A percentile compares a stretch with the other conserved stretches of the same genome.
Evolutionary conservation across 805 yeast species (phyloP).

Genomic region (Metschnikowia continentalis): DNA sequence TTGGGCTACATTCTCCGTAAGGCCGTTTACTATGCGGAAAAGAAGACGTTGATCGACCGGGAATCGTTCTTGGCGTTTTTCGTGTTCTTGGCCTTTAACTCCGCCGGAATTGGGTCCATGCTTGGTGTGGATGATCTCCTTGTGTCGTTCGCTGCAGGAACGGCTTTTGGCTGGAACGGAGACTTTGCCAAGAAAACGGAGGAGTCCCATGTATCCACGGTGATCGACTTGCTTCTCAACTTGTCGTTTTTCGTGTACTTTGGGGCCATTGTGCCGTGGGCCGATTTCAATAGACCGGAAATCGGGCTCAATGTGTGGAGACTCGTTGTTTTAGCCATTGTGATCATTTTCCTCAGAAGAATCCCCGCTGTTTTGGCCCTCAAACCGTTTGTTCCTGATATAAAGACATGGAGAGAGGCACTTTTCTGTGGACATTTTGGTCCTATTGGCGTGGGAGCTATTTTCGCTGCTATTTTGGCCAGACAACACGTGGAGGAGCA

Average conservation of each 20-base stretch:
- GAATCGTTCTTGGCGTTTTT: conserved; percentile 87
- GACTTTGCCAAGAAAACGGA: conserved; percentile 79
- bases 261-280: conserved; percentile 91
- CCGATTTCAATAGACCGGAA: conserved; percentile 55
- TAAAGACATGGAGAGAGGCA: conserved; percentile 91
- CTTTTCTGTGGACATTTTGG: conserved; percentile 94
- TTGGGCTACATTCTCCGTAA: conserved; percentile 72
- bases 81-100: conserved; percentile 72
- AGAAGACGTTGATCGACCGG: conserved; percentile 66
- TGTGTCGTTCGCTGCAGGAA: conserved; percentile 89
- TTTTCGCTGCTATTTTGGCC: conserved; percentile 78
- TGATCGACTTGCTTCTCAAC: conserved; percentile 79
- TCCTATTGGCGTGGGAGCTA: conserved; percentile 93
- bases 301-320: conserved; percentile 78
- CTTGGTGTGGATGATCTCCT: conserved; percentile 85
- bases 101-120: conserved; percentile 87
- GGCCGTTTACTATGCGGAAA: conserved; percentile 70
- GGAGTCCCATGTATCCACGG: conserved; percentile 82
- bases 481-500: conserved; percentile 62
- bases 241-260: conserved; percentile 85
- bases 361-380: conserved; percentile 75
- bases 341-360: conserved; percentile 70
- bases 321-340: conserved; percentile 67
- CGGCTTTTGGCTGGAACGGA: conserved; percentile 93
- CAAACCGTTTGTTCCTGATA: conserved; percentile 80